Conservation (phyloP, 306 rosid species). For the Amphicarpaea edgeworthii region DNA sequence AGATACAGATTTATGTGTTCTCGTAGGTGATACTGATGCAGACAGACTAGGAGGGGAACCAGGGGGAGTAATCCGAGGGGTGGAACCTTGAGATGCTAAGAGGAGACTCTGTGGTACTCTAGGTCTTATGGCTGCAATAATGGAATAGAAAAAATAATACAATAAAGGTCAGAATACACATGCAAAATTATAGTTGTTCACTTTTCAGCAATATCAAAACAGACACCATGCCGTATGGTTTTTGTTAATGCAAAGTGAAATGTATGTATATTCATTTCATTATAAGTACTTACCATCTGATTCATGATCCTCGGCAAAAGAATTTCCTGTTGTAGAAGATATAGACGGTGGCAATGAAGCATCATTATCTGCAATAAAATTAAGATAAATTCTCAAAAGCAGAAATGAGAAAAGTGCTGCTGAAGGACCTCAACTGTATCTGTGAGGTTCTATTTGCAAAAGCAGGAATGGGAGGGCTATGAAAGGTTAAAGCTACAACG, state of each 20-base stretch:
- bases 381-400: slow-evolving; percentile 37
- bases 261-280: slow-evolving; percentile 2
- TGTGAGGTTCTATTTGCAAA: slow-evolving; percentile 12
- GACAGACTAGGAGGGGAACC: slow-evolving; percentile 84
- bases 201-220: slow-evolving; percentile 29
- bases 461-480: slow-evolving; percentile 1
- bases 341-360: slow-evolving; percentile 54
- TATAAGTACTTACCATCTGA: slow-evolving; percentile 61
- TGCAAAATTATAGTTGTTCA: slow-evolving; percentile 34
- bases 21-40: slow-evolving; percentile 86
- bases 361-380: slow-evolving; percentile 65
- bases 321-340: slow-evolving; percentile 66
- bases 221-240: slow-evolving; percentile 11
- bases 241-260: slow-evolving; percentile 31
- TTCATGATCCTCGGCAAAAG: slow-evolving; percentile 60
- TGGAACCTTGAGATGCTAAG: slow-evolving; percentile 75
- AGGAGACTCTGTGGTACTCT: slow-evolving; percentile 69
- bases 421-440: slow-evolving; percentile 16
- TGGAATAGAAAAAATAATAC: slow-evolving; percentile 36
- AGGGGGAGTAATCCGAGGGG: slow-evolving; percentile 83
- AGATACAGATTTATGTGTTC: slow-evolving; percentile 73
- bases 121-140: slow-evolving; percentile 60
- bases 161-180: slow-evolving; percentile 25
- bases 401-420: neutral
- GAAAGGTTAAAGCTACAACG: neutral